phyloP scores from a whole-genome alignment of 2,329 filamentous ascomycete species.

The Curvularia sp. region DNA sequence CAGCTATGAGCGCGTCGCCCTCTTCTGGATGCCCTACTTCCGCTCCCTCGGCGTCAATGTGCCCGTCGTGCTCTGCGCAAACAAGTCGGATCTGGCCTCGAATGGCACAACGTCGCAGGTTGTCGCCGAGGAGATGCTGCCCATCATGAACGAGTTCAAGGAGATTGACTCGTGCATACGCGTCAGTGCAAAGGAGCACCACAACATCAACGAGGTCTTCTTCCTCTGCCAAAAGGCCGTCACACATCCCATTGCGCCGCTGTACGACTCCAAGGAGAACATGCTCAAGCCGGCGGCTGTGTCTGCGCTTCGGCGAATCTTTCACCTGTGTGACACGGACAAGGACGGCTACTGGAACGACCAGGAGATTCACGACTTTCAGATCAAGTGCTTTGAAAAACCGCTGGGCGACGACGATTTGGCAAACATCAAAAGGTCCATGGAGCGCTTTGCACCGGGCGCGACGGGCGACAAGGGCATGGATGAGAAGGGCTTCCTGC shows the following conservation, averaged over 20 bases:
- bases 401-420: constrained; percentile 80
- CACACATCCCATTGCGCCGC: constrained; percentile 92
- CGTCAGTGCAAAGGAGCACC: constrained; percentile 87
- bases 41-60: constrained; percentile 98
- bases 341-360: constrained; percentile 93
- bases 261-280: constrained; percentile 93
- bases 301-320: constrained; percentile 85
- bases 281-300: constrained; percentile 87
- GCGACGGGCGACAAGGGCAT: constrained; percentile 71
- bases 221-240: constrained; percentile 98
- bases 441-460: constrained; percentile 71
- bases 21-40: constrained; percentile 99
- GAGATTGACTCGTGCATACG: constrained; percentile 98
- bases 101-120: constrained; percentile 81
- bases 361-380: constrained; percentile 88
- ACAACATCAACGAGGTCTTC: constrained; percentile 93
- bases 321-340: constrained; percentile 95
- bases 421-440: constrained; percentile 87
- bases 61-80: constrained; percentile 93
- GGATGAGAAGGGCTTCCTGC: constrained; percentile 81
- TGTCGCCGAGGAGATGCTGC: constrained; percentile 95
- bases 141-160: constrained; percentile 97
- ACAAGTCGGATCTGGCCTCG: constrained; percentile 88
- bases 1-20: constrained; percentile 94
- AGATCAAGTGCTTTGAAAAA: constrained; percentile 90